phyloP scores from a whole-genome alignment of 352 stramenopile genomes.

The Phytophthora multivora region DNA sequence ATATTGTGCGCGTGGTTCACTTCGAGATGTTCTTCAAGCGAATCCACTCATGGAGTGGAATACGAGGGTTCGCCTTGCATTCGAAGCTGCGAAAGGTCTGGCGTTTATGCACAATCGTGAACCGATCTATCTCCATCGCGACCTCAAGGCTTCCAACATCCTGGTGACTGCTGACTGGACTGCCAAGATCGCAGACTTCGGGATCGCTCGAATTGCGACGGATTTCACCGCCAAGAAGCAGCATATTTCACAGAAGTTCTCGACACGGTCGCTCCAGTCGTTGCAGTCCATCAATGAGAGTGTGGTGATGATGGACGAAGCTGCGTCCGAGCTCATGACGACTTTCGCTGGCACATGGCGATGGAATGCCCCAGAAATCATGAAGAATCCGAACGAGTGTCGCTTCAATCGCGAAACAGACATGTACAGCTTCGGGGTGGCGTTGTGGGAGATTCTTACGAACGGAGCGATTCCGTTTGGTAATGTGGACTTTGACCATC shows the following conservation, averaged over 20 bases:
- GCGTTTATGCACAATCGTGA: slow-evolving; percentile 82
- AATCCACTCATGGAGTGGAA: slow-evolving; percentile 72
- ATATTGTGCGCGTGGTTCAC: slow-evolving; percentile 65
- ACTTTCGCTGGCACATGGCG: slow-evolving; percentile 78
- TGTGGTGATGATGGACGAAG: slow-evolving; percentile 28
- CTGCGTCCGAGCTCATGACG: slow-evolving; percentile 51
- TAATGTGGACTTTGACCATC: slow-evolving; percentile 69
- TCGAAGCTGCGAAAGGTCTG: slow-evolving; percentile 72
- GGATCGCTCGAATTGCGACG: slow-evolving; percentile 75
- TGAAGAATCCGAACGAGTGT: slow-evolving; percentile 69
- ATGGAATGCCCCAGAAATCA: slow-evolving; percentile 77
- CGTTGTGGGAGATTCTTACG: slow-evolving; percentile 72
- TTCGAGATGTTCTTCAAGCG: slow-evolving; percentile 63
- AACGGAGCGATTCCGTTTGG: slow-evolving; percentile 71
- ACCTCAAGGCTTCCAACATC: slow-evolving; percentile 80
- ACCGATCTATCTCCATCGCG: slow-evolving; percentile 75
- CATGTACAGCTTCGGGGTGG: slow-evolving; percentile 79
- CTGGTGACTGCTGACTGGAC: slow-evolving; percentile 77
- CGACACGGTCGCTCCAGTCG: slow-evolving; percentile 25
- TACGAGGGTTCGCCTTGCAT: slow-evolving; percentile 69
- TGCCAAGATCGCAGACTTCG: slow-evolving; percentile 77
- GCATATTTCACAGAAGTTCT: slow-evolving; percentile 24
- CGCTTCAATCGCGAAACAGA: slow-evolving; percentile 75
- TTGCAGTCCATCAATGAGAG: slow-evolving; percentile 35
- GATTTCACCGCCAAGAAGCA: slow-evolving; percentile 61